Conservation (phyloP, 1,284 basidiomycete species). For the Cystobasidium sp. region DNA sequence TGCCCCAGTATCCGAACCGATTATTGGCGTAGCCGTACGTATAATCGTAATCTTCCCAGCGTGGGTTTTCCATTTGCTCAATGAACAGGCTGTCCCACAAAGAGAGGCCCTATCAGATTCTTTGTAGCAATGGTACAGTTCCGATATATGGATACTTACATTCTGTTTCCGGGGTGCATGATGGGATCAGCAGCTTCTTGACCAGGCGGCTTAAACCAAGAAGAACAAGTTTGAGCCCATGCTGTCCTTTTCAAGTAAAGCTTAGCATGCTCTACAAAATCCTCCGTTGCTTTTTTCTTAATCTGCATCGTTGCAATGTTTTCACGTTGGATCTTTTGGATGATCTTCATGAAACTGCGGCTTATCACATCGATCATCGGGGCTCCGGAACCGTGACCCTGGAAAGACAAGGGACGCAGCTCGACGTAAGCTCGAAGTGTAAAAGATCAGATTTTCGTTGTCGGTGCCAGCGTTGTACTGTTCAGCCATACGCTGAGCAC, state of each 20-base stretch:
- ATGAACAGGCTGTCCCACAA: slow-evolving; percentile 45
- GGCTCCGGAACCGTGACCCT: slow-evolving; percentile 51
- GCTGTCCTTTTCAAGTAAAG: slow-evolving; percentile 50
- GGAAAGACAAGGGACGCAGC: too few relatives aligned
- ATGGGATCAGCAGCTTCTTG: slow-evolving; percentile 29
- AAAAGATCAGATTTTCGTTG: background rate
- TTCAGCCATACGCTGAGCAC: too few relatives aligned
- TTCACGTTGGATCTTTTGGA: slow-evolving; percentile 41
- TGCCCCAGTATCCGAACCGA: slow-evolving; percentile 52
- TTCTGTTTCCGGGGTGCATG: slow-evolving; percentile 34
- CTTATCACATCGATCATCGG: slow-evolving; percentile 51
- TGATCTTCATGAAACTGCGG: slow-evolving; percentile 43
- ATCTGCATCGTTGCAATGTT: slow-evolving; percentile 30
- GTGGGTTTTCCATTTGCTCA: slow-evolving; percentile 47
- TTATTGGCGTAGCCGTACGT: slow-evolving; percentile 49
- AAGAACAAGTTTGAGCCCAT: slow-evolving; percentile 51
- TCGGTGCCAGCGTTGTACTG: background rate
- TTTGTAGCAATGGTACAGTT: background rate
- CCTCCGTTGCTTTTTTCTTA: slow-evolving; percentile 25
- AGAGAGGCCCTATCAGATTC: background rate
- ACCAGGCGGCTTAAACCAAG: slow-evolving; percentile 52
- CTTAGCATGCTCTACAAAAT: slow-evolving; percentile 45
- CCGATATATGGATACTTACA: background rate
- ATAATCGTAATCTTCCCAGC: slow-evolving; percentile 39
- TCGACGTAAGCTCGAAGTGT: too few relatives aligned